phyloP scores from a whole-genome alignment of 495 filamentous ascomycete species.

The Daldinia decipiens region DNA sequence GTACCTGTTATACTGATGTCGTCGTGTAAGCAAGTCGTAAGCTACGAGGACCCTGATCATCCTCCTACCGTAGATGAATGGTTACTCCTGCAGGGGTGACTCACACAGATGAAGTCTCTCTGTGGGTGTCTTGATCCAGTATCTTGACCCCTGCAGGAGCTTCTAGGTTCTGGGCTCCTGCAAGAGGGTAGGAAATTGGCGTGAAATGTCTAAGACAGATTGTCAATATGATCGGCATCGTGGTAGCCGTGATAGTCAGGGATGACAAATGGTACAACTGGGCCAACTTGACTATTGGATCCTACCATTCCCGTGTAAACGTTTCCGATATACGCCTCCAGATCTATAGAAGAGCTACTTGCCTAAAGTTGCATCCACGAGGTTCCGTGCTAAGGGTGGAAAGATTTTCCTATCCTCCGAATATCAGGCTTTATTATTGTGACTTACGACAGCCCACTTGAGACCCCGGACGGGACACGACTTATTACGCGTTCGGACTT shows the following conservation, averaged over 20 bases:
- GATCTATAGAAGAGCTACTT: constrained; percentile 31
- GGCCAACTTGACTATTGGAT: constrained; percentile 37
- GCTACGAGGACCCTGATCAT: constrained; percentile 35
- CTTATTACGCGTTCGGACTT: constrained; percentile 40
- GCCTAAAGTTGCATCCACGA: constrained; percentile 45
- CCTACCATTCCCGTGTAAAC: constrained; percentile 33
- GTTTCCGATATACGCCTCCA: constrained; percentile 46
- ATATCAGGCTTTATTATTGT: constrained; percentile 42
- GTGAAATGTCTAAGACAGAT: constrained; percentile 42
- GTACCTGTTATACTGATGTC: constrained; percentile 17
- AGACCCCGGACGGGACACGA: constrained; percentile 12
- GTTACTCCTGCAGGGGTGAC: constrained; percentile 17
- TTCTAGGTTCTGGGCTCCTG: constrained; percentile 30
- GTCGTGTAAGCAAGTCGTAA: constrained; percentile 24
- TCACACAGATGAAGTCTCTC: constrained; percentile 23
- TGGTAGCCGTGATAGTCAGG: constrained; percentile 35
- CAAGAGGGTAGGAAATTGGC: constrained; percentile 20
- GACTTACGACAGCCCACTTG: constrained; percentile 19
- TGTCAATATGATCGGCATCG: constrained; percentile 42
- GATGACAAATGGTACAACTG: constrained; percentile 42
- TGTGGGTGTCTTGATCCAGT: constrained; percentile 25
- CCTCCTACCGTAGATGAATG: constrained; percentile 23
- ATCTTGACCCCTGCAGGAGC: constrained; percentile 38
- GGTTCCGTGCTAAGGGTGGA: constrained; percentile 49
- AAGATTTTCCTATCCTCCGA: constrained; percentile 48